Conservation (phyloP, 495 filamentous ascomycete genomes). For the Symbiotaphrina buchneri region DNA sequence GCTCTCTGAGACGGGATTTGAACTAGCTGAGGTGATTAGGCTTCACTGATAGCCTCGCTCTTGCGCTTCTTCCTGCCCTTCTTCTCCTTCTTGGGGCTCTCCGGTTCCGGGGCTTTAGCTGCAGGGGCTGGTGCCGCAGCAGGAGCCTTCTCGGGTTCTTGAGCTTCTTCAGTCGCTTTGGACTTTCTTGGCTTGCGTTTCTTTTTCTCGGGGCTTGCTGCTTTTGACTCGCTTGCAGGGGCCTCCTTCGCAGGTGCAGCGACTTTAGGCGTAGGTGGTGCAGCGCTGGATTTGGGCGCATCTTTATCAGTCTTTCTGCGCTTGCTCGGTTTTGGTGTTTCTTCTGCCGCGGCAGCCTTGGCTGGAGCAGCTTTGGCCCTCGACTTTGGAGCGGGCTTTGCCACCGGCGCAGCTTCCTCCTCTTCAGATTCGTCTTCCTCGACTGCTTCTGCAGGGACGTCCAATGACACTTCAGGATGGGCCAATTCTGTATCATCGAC, state of each 20-base stretch:
- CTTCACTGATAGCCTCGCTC: slow-evolving; percentile 3
- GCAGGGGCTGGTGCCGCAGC: too few relatives aligned
- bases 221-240: not conserved
- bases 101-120: not conserved
- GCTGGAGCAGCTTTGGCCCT: not conserved
- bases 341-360: not conserved
- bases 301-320: not conserved
- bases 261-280: slow-evolving; percentile 2
- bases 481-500: slow-evolving; percentile 28
- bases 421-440: slow-evolving; percentile 16
- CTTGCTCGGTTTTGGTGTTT: too few relatives aligned
- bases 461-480: slow-evolving; percentile 36
- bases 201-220: slow-evolving; percentile 3
- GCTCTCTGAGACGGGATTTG: not conserved
- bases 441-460: too few relatives aligned
- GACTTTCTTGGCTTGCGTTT: slow-evolving; percentile 4
- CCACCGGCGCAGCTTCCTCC: too few relatives aligned
- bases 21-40: not conserved
- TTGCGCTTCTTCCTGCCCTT: slow-evolving; percentile 4
- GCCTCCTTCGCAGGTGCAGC: slow-evolving; percentile 3
- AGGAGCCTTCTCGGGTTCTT: not conserved
- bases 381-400: too few relatives aligned
- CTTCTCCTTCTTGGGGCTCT: slow-evolving; percentile 2
- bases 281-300: not conserved
- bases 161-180: slow-evolving; percentile 2